Evolutionary conservation across 2,329 filamentous ascomycete species (phyloP), one percentile per base, ranked within the genome.

Genomic region (Colletotrichum ledebouriae): DNA sequence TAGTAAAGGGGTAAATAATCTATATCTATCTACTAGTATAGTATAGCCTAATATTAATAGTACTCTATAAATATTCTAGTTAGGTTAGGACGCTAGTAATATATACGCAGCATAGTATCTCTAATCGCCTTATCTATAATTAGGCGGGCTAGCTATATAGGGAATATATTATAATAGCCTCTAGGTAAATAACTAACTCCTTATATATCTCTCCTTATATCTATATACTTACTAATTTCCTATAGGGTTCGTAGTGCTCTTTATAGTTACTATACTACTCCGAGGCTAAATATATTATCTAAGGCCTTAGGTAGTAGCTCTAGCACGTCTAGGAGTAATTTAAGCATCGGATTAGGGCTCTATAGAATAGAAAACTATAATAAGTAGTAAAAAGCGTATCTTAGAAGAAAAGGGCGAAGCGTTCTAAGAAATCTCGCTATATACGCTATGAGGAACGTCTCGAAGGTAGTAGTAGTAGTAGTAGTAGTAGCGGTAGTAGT

Each of bases 81-180:
- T 15, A 41, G 39, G 59, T 22, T 13, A 49, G 29, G 17, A 9
- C 33, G 20, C 34, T 60, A 33, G n/a, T 37, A 25, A 29, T 20
- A 46, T 13, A 17, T 50, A n/a, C n/a, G n/a, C n/a, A n/a, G 46
- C 58, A 52, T 52, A 34, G 46, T 34, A 53, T 52, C 20, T 61
- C 33, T 61, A 47, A 15, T 34, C 34, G 59, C 47, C n/a, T 15
- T 53, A 22, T 20, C 46, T 22, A 22, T 29, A 29, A 22, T 17
- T 15, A 25, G 56, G 29, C 56, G 41, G 25, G 25, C n/a, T 29
- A 25, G 41, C 41, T n/a, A 41, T 11, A 22, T 7, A 10, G 33
- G 33, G 10, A 37, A 37, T 37, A 10, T 37, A 37, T 37, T 37
- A 37, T 10, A 10, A 37, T 5, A 10, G 33, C 33, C 10, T 37